Evolutionary conservation across 148 eudicot species (phyloP).

Genomic region (Silene conica): DNA sequence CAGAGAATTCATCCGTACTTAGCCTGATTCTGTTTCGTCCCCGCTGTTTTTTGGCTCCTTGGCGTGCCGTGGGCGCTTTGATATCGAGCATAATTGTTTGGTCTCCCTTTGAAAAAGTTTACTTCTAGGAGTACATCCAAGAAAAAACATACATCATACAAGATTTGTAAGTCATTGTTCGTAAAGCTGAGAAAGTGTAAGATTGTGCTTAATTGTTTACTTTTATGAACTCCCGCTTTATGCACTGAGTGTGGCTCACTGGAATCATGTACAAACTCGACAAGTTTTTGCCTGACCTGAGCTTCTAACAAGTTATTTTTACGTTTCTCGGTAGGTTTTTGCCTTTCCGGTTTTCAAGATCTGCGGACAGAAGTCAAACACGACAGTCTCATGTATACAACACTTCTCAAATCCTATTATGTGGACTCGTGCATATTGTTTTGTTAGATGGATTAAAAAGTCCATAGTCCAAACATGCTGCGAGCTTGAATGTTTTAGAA

Average conservation of each 20-base stretch:
- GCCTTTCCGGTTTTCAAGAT: background rate
- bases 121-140: conserved; percentile 13
- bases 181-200: conserved; percentile 7
- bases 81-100: conserved; percentile 8
- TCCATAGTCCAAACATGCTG: too few relatives aligned
- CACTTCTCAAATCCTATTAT: too few relatives aligned
- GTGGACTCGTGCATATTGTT: too few relatives aligned
- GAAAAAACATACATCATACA: conserved; percentile 22
- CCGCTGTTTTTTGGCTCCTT: conserved; percentile 4
- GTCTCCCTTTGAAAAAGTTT: conserved; percentile 3
- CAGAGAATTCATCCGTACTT: too few relatives aligned
- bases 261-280: conserved; percentile 5
- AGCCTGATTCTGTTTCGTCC: too few relatives aligned
- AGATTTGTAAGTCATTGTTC: conserved; percentile 12
- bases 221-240: background rate
- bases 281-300: background rate
- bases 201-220: conserved; percentile 8
- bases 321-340: background rate
- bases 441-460: too few relatives aligned
- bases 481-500: too few relatives aligned
- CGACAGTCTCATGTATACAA: background rate
- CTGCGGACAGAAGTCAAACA: background rate
- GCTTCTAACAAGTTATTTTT: background rate
- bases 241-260: conserved; percentile 17
- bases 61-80: conserved; percentile 6